Conservation (phyloP, 257 asterid species). For the Jasminum sambac region DNA sequence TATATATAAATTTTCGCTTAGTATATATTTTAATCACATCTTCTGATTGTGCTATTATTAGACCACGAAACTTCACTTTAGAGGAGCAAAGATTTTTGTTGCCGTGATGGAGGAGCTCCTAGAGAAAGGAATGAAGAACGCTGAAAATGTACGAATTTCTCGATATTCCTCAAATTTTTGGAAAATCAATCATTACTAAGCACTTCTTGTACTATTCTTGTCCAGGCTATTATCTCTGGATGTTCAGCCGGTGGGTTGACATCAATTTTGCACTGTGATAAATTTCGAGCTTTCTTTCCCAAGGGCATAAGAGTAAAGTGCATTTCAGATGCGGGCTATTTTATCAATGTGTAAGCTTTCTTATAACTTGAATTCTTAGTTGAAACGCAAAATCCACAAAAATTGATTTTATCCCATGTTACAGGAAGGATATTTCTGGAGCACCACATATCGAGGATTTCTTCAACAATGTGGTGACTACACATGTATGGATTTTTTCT, state of each 20-base stretch:
- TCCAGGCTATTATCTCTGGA: constrained; percentile 80
- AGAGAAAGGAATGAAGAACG: constrained; percentile 15
- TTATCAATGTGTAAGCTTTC: constrained; percentile 60
- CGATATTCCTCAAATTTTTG: not conserved
- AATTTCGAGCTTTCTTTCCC: constrained; percentile 59
- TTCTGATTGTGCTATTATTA: too few species aligned
- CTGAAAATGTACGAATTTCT: constrained; percentile 20
- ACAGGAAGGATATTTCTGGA: constrained; percentile 75
- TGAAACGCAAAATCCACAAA: too few species aligned
- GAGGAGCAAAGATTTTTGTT: constrained; percentile 53
- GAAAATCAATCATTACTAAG: not conserved
- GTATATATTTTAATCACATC: too few species aligned
- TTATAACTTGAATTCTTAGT: too few species aligned
- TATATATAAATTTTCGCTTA: too few species aligned
- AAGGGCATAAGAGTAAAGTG: constrained; percentile 67
- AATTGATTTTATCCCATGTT: constrained; percentile 6
- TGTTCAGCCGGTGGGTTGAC: constrained; percentile 92
- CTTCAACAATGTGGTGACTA: constrained; percentile 54
- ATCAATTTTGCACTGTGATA: constrained; percentile 75
- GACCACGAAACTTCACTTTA: constrained; percentile 46
- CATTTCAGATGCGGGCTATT: constrained; percentile 82
- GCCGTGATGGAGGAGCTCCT: constrained; percentile 46
- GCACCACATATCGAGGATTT: constrained; percentile 50
- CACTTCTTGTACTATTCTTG: not conserved
- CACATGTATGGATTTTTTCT: constrained; percentile 52